Base-by-base conservation (phyloP, 495 filamentous ascomycete genomes). In the Hypoxylon intermedium region DNA sequence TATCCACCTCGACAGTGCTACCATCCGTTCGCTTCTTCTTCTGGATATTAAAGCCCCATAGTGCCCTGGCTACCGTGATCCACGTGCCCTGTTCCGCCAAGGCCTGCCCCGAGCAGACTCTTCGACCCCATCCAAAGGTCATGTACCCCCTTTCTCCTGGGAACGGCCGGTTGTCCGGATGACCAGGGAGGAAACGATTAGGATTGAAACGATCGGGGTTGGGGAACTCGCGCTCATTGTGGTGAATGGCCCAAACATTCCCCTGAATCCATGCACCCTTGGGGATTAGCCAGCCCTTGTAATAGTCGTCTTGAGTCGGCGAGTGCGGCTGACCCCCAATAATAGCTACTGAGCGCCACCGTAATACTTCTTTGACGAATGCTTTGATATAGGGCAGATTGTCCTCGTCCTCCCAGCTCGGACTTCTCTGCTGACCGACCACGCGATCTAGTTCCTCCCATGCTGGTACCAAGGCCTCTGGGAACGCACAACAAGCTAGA, bases 231-330 rank as follows among this genome's bases (percentile, higher is more conserved):
- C 81, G 77, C 43, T 85, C 80, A 67, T 87, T 78, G 53, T 83
- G 79, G 60, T 87, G 84, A 46, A 89, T 86, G 1, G 84, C 84
- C 85, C 85, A 87, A 1, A 83, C 77, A 55, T 88, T 87, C 2
- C 84, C 85, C 44, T 86, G 75, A 4, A 87, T 75, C 69, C 83
- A 85, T 23, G 82, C 76, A 1, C 79, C 82, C 6, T 78, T 72
- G 2, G 80, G 82, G 13, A 84, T 83, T 12, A 77, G 70, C 66
- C 74, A 81, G 16, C 80, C 81, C 18, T 80, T 78, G 63, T 87
- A 89, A 5, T 71, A 69, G 55, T 87, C 83, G 41, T 85, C 83
- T 41, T 82, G 75, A 0, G 83, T 87, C 2, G 78, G 81, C 2
- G 83, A 80, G 65, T 89, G 84, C 12, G 85, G 85, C 54, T 84